phyloP scores from a whole-genome alignment of 352 stramenopile genomes.

The Halophytophthora polymorphica region DNA sequence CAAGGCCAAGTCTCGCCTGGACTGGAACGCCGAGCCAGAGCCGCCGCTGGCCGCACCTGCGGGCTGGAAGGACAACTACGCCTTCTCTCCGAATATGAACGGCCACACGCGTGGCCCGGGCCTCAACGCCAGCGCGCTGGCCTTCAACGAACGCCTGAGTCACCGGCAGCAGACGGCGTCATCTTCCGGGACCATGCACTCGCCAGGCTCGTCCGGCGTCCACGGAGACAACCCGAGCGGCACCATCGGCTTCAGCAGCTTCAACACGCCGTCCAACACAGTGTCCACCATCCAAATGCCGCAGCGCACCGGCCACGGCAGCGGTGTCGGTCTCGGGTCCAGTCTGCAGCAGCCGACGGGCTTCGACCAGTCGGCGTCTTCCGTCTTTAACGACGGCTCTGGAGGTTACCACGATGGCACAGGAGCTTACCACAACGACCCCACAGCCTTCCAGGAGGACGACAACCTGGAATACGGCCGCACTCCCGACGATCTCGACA shows the following conservation, averaged over 20 bases:
- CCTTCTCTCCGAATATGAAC: constrained; percentile 17
- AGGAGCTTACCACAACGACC: constrained; percentile 7
- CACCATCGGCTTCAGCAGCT: constrained; percentile 33
- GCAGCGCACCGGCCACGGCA: constrained; percentile 26
- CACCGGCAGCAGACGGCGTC: constrained; percentile 63
- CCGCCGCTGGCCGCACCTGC: constrained; percentile 14
- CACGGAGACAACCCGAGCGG: constrained; percentile 20
- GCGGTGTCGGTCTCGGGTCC: constrained; percentile 8
- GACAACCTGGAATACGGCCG: constrained; percentile 38
- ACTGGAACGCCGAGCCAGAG: constrained; percentile 61
- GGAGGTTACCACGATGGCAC: constrained; percentile 24
- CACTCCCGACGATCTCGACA: constrained; percentile 34
- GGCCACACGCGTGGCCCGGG: constrained; percentile 44
- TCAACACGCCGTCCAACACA: constrained; percentile 21
- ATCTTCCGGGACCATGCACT: constrained; percentile 47
- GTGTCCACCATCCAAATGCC: constrained; percentile 13
- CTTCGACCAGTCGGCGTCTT: constrained; percentile 28
- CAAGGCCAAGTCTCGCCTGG: constrained; percentile 54
- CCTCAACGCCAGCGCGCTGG: constrained; percentile 60
- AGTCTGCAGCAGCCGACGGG: constrained; percentile 8
- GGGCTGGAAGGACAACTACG: constrained; percentile 48
- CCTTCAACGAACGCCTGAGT: constrained; percentile 55
- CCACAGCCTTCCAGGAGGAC: constrained; percentile 33
- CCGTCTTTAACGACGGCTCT: constrained; percentile 32
- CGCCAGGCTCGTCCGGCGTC: constrained; percentile 26